A percentile compares a stretch with the other conserved stretches of the same genome.
These are phyloP conservation scores for Pichia occidentalis DNA, from an alignment of 805 yeast species.

Conservation along the genomic window DNA sequence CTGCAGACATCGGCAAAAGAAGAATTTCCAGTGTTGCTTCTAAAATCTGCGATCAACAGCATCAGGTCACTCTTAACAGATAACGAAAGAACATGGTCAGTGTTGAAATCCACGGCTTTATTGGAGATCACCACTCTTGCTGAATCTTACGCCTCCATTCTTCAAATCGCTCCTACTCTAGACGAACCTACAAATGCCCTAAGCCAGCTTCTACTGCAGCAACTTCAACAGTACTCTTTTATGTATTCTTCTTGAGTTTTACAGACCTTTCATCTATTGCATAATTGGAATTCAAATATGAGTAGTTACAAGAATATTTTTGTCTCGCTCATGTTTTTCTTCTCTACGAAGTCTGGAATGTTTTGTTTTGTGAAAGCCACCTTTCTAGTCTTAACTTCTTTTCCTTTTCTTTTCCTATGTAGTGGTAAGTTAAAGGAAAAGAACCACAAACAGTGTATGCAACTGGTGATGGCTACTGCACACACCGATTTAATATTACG, in stretches of 20 bases:
- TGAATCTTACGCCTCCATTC: constrained; percentile 2
- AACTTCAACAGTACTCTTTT: constrained; percentile 3
- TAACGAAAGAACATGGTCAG: constrained; percentile 8
- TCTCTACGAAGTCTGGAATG: too few relatives aligned
- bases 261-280: neutral
- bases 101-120: constrained; percentile 1
- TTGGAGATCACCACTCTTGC: neutral
- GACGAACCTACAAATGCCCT: constrained; percentile 3
- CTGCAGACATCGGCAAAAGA: neutral
- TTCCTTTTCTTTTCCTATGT: neutral
- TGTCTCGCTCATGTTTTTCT: too few relatives aligned
- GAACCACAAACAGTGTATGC: too few relatives aligned
- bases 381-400: neutral
- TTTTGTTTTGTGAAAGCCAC: too few relatives aligned
- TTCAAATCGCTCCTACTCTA: constrained; percentile 1
- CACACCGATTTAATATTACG: constrained; percentile 12
- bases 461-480: constrained; percentile 9
- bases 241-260: neutral
- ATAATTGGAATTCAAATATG: too few relatives aligned
- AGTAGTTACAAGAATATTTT: too few relatives aligned
- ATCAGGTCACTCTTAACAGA: constrained; percentile 3
- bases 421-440: too few relatives aligned
- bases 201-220: neutral
- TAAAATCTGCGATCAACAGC: constrained; percentile 13
- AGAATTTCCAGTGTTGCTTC: constrained; percentile 10